Evolutionary conservation across 495 filamentous ascomycete species (phyloP), one percentile per base, ranked within the genome.

Genomic region (Hyaloscypha variabilis): DNA sequence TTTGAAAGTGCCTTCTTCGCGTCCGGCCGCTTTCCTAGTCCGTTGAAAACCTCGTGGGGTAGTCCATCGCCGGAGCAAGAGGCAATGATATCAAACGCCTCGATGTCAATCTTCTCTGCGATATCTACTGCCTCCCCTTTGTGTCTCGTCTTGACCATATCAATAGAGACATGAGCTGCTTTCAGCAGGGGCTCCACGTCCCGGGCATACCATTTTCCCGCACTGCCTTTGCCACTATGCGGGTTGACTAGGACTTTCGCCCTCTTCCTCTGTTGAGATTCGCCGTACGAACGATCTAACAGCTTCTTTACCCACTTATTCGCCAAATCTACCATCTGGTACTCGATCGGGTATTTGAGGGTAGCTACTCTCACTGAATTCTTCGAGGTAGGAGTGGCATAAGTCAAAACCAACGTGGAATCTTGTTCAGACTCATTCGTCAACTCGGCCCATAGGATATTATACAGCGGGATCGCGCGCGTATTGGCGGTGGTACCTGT

Each of bases 11-110:
- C 95, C 55, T 83, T 84, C 53, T 83, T 78, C 26, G 92, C 93
- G 76, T 97, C 89, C 8, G 79, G 68, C 53, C 91, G 88, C 74
- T 88, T 89, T 19, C 82, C 92, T 25, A 99, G 73, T 8, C 95
- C 95, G 72, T 99, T 98, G 81, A 97, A 97, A 14, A 97, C 91
- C 76, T 99, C 94, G 71, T 97, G 90, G 0, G 92, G 91, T 21
- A 97, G 74, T 13, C 95, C 95, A 69, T 99, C 95, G 2, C 95
- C 95, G 10, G 94, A 97, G 71, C 93, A 96, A 66, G 91, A 90
- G 14, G 95, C 85, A 8, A 97, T 83, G 6, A 91, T 87, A 77
- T 99, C 95, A 71, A 85, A 96, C 2, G 82, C 84, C 24, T 91
- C 83, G 23, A 91, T 84, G 72, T 97, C 89, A n/a, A 97, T 75